Base-by-base conservation (phyloP, 257 asterid species). In the Solanum etuberosum region DNA sequence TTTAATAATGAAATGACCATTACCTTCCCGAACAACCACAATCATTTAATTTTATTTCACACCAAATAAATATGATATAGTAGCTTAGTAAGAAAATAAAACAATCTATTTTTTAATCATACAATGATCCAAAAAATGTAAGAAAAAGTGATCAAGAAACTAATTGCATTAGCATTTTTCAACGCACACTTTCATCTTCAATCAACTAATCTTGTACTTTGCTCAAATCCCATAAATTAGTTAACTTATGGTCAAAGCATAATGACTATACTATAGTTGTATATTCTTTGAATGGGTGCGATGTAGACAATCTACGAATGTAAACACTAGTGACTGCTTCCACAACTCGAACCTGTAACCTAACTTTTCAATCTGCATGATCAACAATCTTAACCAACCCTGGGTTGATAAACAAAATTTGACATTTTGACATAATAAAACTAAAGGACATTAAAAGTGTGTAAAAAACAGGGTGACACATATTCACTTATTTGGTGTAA, bases 311-410 rank as follows among this genome's bases (percentile, higher is more conserved):
- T 6, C 8, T 16, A 16, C 4, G 5, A 51, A 5, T 20, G 0
- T 3, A 7, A 20, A 20, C 14, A n/a, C 14, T 2, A 4, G 16
- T 63, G 31, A 0, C 1, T n/a, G 0, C 7, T 63, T n/a, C 4
- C 32, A 63, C 16, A 5, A 4, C 31, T 61, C 31, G 7, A 61
- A 61, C 7, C 0, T 1, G 6, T 61, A 1, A 61, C 16, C 3
- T 65, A 21, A 54, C 61, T 51, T 51, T 51, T 54, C 63, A 54
- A 73, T 4, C 10, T 21, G 51, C 82, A 73, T 21, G 51, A 46
- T 74, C 83, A 74, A 74, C 34, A 38, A 74, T 32, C 82, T 73
- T 74, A 32, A 74, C 82, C 54, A 74, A 37, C 32, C 48, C 3
- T 74, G 2, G 82, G 20, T 37, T 43, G 54, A 14, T 37, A 37